A percentile compares a stretch with the other conserved stretches of the same genome.
These are phyloP conservation scores for Echinosophora koreensis DNA, from an alignment of 306 rosid species.

Conservation along the genomic window DNA sequence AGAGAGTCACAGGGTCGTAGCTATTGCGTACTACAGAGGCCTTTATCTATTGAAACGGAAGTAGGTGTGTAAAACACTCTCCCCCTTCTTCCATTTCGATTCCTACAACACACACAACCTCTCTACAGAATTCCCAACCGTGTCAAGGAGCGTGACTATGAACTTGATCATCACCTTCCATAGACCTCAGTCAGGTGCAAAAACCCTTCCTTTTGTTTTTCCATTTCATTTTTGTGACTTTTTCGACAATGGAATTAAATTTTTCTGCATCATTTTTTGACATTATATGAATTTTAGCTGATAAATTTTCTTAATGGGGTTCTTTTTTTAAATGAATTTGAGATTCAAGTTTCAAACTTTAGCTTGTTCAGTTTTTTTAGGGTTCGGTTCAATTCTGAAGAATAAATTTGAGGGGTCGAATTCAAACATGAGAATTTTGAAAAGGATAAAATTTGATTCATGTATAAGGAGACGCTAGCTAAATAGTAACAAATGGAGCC, in stretches of 20 bases:
- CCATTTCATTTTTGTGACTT: slow-evolving; percentile 19
- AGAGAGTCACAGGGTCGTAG: too few relatives aligned
- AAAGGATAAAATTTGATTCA: background rate
- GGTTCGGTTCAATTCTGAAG: background rate
- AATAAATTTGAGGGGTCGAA: background rate
- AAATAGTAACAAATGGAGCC: background rate
- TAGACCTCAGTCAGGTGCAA: slow-evolving; percentile 27
- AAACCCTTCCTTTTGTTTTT: background rate
- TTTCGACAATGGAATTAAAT: slow-evolving; percentile 39
- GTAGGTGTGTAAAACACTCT: too few relatives aligned
- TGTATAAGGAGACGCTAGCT: background rate
- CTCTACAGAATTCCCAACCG: too few relatives aligned
- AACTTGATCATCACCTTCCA: slow-evolving; percentile 19
- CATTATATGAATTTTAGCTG: slow-evolving; percentile 9
- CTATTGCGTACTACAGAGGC: too few relatives aligned
- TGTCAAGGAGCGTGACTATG: too few relatives aligned
- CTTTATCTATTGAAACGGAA: too few relatives aligned
- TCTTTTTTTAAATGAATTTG: slow-evolving; percentile 14
- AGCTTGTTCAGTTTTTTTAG: slow-evolving; percentile 4
- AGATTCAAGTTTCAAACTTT: slow-evolving; percentile 16
- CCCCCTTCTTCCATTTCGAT: too few relatives aligned
- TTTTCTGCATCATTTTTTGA: slow-evolving; percentile 13
- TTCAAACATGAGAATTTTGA: background rate
- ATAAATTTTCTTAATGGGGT: slow-evolving; percentile 16
- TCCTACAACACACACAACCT: too few relatives aligned